Evolutionary conservation across 495 filamentous ascomycete genomes (phyloP), one percentile per base, ranked within the genome.

Genomic region (Podospora sp.): DNA sequence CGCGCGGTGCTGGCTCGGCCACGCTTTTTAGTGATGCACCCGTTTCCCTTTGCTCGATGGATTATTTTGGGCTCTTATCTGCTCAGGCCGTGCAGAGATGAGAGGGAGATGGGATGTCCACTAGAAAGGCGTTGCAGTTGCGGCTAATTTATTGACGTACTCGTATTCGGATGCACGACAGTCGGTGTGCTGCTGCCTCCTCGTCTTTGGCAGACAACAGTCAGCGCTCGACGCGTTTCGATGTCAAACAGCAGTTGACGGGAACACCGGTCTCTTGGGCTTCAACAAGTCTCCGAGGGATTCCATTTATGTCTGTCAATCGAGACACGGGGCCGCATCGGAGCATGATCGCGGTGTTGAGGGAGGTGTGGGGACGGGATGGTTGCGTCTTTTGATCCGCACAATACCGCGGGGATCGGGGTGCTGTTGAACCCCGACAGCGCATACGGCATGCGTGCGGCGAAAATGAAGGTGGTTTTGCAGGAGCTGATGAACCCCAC

Each of bases 401-500:
- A 55, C 61, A 36, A 8, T 33, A 33, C 4, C 29, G 29, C 29
- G 61, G 61, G 11, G 20, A 63, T 53, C 61, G 61, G 61, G 50
- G 25, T 63, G 24, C 25, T 63, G 22, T 26, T 52, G 40, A 27
- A 63, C 61, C 46, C 61, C 61, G 61, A 63, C 20, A 12, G 33
- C 6, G 12, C 12, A 51, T 25, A 26, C n/a, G n/a, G 7, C 46
- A 16, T 27, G 46, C 46, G 36, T 36, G 36, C 20, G 61, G 22
- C 24, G 50, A 27, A 46, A 46, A 33, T 46, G 40, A 46, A 6
- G 21, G 52, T 16, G 61, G 61, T 16, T 26, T 51, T 35, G 50
- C 21, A 52, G n/a, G 8, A 29, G 33, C 51, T 22, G 63, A 6
- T 11, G 8, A 8, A 46, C 40, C 61, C 61, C 61, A 50, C 24